Evolutionary conservation across 2,329 filamentous ascomycete genomes (phyloP), one percentile per base, ranked within the genome.

Genomic region (Shiraia bambusicola): DNA sequence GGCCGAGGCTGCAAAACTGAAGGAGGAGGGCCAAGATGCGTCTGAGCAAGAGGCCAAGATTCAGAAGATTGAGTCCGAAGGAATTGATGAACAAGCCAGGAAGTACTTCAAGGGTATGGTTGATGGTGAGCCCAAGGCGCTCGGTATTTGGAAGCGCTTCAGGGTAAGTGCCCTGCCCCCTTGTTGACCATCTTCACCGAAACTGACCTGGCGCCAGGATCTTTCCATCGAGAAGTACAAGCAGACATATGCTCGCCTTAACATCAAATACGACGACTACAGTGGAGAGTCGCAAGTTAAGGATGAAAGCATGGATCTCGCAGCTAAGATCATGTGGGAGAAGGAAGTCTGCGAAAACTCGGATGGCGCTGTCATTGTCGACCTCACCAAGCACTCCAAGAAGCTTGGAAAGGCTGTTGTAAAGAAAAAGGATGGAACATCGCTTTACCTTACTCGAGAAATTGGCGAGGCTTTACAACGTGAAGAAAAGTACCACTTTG

Each of bases 31-130:
- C 49, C 67, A 71, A 37, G 68, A 69, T 41, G 56, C 69, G 4
- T 65, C 72, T 17, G 67, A 65, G 44, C 53, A 66, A 16, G 72
- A 74, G 54, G 64, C 58, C 3, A 61, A 69, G 42, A 59, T 70
- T n/a, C 66, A 68, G 54, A 70, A 73, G 58, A 60, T 67, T 4
- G 54, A 63, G 42, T 41, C 58, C 3, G 55, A 64, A 33, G 61
- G 62, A 15, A 65, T 73, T 28, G 86, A 90, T 58, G 85, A 90
- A 72, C 82, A 87, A 69, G 87, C 87, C 37, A 82, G 86, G 60
- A 76, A 78, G 36, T 84, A 83, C 66, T 85, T 85, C 72, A 84
- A 82, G 73, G 78, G 78, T 52, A 84, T 85, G 82, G 79, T 81
- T 41, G 80, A 84, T 35, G 78, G 80, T 22, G 77, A 84, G 51